Percentiles rank a stretch among this genome's conserved stretches.
phyloP scores from a whole-genome alignment of 2,329 filamentous ascomycete genomes.

The Nothophoma quercina region DNA sequence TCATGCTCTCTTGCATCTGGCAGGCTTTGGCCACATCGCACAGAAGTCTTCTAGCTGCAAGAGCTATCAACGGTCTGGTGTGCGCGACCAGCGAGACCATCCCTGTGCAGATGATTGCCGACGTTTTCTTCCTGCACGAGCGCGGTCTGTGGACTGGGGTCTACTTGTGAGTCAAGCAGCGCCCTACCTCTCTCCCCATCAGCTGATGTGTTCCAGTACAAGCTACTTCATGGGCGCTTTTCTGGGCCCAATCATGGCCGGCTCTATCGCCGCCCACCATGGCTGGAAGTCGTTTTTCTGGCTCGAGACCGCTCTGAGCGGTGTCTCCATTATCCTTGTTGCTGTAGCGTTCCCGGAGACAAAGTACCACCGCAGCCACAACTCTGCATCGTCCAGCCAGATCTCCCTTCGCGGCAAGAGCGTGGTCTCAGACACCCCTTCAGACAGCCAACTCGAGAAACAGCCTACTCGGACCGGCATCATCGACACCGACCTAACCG shows the following conservation, averaged over 20 bases:
- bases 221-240: constrained; percentile 54
- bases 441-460: constrained; percentile 37
- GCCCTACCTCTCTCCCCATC: neutral
- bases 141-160: constrained; percentile 51
- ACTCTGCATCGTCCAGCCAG: constrained; percentile 5
- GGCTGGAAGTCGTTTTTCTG: constrained; percentile 59
- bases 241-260: constrained; percentile 55
- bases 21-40: constrained; percentile 54
- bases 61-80: constrained; percentile 53
- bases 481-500: constrained; percentile 34
- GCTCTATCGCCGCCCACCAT: constrained; percentile 51
- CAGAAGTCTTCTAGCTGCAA: constrained; percentile 52
- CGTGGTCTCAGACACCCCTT: neutral
- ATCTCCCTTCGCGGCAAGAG: constrained; percentile 5
- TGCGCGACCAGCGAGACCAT: constrained; percentile 55
- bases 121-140: constrained; percentile 56
- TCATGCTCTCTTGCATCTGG: constrained; percentile 55
- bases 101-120: constrained; percentile 54
- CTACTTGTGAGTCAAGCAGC: constrained; percentile 45
- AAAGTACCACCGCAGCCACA: constrained; percentile 47
- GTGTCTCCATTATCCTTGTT: constrained; percentile 50
- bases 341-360: constrained; percentile 55
- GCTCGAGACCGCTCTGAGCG: constrained; percentile 52
- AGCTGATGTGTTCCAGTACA: constrained; percentile 34
- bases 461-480: constrained; percentile 22